Evolutionary conservation across 257 asterid species (phyloP).

Genomic region (Paulownia fortunei): DNA sequence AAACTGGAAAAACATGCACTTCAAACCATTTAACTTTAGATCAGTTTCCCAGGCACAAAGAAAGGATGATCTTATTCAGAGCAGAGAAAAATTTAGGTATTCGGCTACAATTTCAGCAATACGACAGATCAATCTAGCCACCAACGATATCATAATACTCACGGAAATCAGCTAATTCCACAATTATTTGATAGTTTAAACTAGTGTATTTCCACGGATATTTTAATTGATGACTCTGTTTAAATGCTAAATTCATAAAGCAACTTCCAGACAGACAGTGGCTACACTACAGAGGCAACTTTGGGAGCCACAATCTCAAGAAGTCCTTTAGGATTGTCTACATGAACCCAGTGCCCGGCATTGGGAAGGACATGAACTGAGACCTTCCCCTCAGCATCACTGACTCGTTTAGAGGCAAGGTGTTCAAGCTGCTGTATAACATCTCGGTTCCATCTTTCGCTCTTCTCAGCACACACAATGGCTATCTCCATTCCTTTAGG

Average conservation of each 20-base stretch:
- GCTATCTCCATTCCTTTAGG: conserved; percentile 75
- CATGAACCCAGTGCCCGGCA: conserved; percentile 98
- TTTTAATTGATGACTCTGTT: background rate
- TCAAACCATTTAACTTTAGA: background rate
- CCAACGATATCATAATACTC: background rate
- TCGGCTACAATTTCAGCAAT: background rate
- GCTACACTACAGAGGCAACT: conserved; percentile 61
- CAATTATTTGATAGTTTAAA: background rate
- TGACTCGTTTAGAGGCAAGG: conserved; percentile 41
- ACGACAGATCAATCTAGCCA: background rate
- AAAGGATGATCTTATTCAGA: background rate
- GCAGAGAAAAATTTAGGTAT: background rate
- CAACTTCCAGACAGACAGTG: conserved; percentile 15
- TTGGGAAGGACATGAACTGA: conserved; percentile 73
- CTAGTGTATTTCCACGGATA: conserved; percentile 1
- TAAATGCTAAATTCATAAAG: background rate
- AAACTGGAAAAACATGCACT: background rate
- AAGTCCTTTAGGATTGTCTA: conserved; percentile 93
- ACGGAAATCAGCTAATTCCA: background rate
- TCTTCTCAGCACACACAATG: conserved; percentile 80
- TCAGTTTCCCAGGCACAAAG: background rate
- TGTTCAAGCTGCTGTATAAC: conserved; percentile 60
- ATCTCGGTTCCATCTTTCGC: conserved; percentile 81
- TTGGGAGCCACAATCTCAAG: conserved; percentile 81
- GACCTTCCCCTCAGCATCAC: conserved; percentile 62